phyloP scores from a whole-genome alignment of 441 rosid species.

The Erysimum cheiri region DNA sequence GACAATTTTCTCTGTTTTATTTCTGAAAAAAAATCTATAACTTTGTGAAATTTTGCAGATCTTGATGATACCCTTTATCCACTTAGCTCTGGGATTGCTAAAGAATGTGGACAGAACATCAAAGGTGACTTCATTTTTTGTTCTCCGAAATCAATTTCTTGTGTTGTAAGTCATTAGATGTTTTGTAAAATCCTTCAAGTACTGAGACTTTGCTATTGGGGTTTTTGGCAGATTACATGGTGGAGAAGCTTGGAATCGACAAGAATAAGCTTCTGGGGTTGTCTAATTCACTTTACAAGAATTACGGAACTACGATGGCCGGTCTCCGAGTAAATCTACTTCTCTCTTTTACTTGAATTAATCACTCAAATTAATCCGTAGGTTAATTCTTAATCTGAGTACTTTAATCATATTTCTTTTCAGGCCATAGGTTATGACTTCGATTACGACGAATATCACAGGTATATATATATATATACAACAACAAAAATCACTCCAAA shows the following conservation, averaged over 20 bases:
- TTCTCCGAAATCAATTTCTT: neutral
- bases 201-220: neutral
- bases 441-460: slow-evolving; percentile 88
- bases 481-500: neutral
- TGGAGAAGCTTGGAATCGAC: slow-evolving; percentile 73
- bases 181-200: neutral
- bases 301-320: slow-evolving; percentile 97
- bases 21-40: neutral
- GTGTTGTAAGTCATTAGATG: neutral
- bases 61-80: slow-evolving; percentile 96
- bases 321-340: slow-evolving; percentile 61
- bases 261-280: slow-evolving; percentile 57
- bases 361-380: neutral
- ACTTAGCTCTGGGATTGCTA: slow-evolving; percentile 68
- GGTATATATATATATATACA: slow-evolving; percentile 45
- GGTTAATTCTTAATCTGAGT: neutral
- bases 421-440: slow-evolving; percentile 86
- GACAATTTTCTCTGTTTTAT: neutral
- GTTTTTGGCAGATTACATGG: slow-evolving; percentile 70
- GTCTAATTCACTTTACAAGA: slow-evolving; percentile 72
- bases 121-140: slow-evolving; percentile 53
- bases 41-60: slow-evolving; percentile 52
- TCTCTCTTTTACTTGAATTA: neutral
- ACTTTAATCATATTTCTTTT: slow-evolving; percentile 4
- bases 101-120: slow-evolving; percentile 71